Percentiles rank a stretch among this genome's conserved stretches.
Evolutionary conservation across 1,284 basidiomycete genomes (phyloP).

Genomic region (Fomitiporia mediterranea): DNA sequence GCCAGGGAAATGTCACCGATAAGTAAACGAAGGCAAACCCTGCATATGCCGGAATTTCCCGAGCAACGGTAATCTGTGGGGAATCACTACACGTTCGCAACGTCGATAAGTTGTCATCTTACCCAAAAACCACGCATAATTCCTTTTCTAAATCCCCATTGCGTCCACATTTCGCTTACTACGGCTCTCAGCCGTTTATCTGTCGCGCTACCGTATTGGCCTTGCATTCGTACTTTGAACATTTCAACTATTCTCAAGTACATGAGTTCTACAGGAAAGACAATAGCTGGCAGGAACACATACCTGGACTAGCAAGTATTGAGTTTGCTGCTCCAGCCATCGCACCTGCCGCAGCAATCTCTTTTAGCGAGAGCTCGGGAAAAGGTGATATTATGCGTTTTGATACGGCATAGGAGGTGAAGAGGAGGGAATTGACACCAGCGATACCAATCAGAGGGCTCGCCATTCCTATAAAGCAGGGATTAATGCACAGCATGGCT

Average conservation of each 20-base stretch:
- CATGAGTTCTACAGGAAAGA: too few species aligned
- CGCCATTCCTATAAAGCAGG: conserved; percentile 63
- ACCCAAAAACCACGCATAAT: conserved; percentile 98
- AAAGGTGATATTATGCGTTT: conserved; percentile 85
- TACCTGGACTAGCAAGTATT: conserved; percentile 83
- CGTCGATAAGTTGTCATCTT: conserved; percentile 22
- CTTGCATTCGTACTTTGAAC: conserved; percentile 98
- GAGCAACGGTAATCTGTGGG: conserved; percentile 77
- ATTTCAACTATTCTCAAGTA: too few species aligned
- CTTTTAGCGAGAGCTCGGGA: conserved; percentile 71
- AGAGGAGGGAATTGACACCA: conserved; percentile 93
- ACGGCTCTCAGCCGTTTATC: conserved; percentile 77
- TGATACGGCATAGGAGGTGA: conserved; percentile 83
- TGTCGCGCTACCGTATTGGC: conserved; percentile 72
- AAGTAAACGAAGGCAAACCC: conserved; percentile 45
- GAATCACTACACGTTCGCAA: background rate
- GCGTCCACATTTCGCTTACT: conserved; percentile 75
- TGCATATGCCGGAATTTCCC: conserved; percentile 95
- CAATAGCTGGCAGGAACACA: conserved; percentile 23
- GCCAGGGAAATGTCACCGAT: background rate
- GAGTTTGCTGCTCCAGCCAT: conserved; percentile 92
- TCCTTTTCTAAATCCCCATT: conserved; percentile 82
- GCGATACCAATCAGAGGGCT: conserved; percentile 93
- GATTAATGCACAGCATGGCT: background rate
- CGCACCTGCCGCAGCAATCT: conserved; percentile 81